Conservation (phyloP, 768 basidiomycete species). For the Lentinula guzmanii region DNA sequence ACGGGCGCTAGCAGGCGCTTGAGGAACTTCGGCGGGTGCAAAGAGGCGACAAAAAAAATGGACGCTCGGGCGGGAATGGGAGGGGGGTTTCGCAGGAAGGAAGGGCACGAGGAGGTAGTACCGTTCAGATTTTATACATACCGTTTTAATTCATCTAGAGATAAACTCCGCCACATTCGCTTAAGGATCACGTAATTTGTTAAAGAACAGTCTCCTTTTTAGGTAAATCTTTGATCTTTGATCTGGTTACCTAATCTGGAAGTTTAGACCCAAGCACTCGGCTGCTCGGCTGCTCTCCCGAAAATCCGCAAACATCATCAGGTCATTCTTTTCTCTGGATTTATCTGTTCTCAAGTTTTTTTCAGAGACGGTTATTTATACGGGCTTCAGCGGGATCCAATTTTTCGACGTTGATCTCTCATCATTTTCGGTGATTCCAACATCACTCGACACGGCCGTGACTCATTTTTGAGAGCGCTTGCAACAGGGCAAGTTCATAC, state of each 20-base stretch:
- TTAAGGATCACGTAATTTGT: neutral
- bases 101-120: slow-evolving; percentile 2
- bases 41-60: neutral
- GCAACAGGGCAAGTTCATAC: too few species aligned
- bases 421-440: too few species aligned
- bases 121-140: slow-evolving; percentile 4
- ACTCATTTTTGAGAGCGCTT: too few species aligned
- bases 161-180: slow-evolving; percentile 7
- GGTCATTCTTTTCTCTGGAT: too few species aligned
- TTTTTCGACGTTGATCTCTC: too few species aligned
- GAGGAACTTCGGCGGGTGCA: neutral
- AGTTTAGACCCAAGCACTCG: neutral
- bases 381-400: too few species aligned
- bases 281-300: neutral
- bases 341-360: too few species aligned
- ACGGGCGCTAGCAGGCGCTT: slow-evolving; percentile 1
- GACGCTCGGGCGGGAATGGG: neutral
- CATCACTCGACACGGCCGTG: too few species aligned
- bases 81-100: slow-evolving; percentile 10
- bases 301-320: neutral
- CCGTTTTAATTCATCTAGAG: neutral
- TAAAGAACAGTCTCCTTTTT: neutral
- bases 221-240: neutral
- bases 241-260: neutral
- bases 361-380: too few species aligned